A percentile compares a stretch with the other conserved stretches of the same genome.
These are phyloP conservation scores for Aspergillus sojae DNA, from an alignment of 2,329 filamentous ascomycete genomes.

Conservation along the genomic window DNA sequence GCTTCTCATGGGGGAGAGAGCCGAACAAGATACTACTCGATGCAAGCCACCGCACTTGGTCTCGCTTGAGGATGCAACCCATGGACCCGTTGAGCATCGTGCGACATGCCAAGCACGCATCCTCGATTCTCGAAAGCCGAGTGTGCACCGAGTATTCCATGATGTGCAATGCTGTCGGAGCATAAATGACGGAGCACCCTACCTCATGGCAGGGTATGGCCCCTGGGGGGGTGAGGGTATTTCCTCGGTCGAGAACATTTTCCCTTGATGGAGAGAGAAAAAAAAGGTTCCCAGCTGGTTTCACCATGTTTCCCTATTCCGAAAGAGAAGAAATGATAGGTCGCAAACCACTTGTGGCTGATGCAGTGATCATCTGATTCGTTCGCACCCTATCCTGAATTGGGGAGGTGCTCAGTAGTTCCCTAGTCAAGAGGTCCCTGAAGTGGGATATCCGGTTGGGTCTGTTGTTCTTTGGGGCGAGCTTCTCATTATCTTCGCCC, in stretches of 20 bases:
- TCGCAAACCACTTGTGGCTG: background rate
- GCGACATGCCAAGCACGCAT: background rate
- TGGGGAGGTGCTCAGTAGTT: background rate
- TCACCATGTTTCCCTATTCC: background rate
- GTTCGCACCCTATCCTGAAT: background rate
- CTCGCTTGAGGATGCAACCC: background rate
- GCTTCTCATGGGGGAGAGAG: background rate
- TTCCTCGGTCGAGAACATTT: background rate
- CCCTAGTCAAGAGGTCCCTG: background rate
- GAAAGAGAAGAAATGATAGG: background rate
- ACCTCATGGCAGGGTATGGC: background rate
- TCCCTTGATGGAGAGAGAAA: background rate
- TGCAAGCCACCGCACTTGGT: slow-evolving; percentile 5
- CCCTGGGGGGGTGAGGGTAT: background rate
- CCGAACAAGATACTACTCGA: background rate
- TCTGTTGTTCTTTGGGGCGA: background rate
- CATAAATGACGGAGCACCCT: background rate
- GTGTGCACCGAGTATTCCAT: background rate
- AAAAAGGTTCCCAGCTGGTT: background rate
- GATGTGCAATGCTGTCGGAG: background rate
- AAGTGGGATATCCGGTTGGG: too few species aligned
- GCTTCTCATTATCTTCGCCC: background rate
- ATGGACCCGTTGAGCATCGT: background rate
- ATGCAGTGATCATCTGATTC: background rate
- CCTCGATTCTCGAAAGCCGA: background rate